Conservation (phyloP, 768 basidiomycete species). For the Calocybe indica region DNA sequence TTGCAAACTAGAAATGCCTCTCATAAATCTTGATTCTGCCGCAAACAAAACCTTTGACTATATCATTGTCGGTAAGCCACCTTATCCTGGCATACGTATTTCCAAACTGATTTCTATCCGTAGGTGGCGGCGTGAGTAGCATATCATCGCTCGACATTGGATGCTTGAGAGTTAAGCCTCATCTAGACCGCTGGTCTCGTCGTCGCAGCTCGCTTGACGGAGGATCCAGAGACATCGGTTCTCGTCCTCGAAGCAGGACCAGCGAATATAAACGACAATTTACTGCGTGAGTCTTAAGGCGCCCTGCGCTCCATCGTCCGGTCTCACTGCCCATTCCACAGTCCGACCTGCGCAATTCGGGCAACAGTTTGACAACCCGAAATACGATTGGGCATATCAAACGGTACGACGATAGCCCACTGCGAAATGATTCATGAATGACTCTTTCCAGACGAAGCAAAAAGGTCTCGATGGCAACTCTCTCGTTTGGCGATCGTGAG, state of each 20-base stretch:
- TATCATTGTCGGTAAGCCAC: constrained; percentile 7
- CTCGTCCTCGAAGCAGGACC: constrained; percentile 13
- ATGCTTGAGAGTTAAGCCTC: not conserved
- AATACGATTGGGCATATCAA: constrained; percentile 17
- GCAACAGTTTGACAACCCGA: constrained; percentile 10
- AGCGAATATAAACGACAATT: constrained; percentile 8
- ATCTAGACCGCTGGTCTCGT: constrained; percentile 10
- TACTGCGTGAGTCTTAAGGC: constrained; percentile 1
- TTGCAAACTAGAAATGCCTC: not conserved
- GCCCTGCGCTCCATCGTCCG: not conserved
- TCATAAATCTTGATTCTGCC: not conserved
- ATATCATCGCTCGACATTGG: not conserved
- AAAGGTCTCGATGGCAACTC: constrained; percentile 1
- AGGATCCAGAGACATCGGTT: constrained; percentile 8
- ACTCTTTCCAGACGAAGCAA: constrained; percentile 8
- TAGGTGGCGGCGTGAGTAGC: not conserved
- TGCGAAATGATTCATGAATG: not conserved
- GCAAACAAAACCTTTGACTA: constrained; percentile 8
- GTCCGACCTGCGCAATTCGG: constrained; percentile 6
- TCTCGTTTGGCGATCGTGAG: constrained; percentile 8
- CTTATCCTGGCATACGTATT: not conserved
- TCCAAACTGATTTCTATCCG: not conserved
- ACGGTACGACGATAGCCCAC: constrained; percentile 3
- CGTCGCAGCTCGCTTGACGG: constrained; percentile 10
- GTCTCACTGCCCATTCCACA: not conserved